A percentile compares a stretch with the other conserved stretches of the same genome.
phyloP scores from a whole-genome alignment of 2,329 filamentous ascomycete genomes.

The Gaeumannomyces tritici region DNA sequence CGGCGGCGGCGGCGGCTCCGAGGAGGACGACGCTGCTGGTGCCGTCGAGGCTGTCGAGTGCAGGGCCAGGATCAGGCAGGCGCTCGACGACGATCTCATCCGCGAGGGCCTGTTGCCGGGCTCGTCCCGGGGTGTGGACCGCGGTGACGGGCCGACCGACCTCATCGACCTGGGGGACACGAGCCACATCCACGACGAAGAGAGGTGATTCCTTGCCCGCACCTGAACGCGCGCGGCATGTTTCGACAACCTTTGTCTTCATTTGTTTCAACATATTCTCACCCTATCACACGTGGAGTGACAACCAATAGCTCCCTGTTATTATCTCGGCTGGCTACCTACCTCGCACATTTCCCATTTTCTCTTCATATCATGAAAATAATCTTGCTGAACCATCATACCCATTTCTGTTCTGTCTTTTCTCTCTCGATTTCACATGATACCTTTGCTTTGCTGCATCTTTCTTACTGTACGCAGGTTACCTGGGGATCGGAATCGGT shows the following conservation, averaged over 20 bases:
- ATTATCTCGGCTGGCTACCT: not conserved
- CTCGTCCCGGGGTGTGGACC: not conserved
- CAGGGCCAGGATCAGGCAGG: not conserved
- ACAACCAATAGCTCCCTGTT: not conserved
- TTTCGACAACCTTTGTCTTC: no score
- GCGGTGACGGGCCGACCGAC: not conserved
- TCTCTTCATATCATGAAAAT: not conserved
- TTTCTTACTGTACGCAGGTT: not conserved
- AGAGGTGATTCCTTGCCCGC: not conserved
- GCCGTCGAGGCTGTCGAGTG: not conserved
- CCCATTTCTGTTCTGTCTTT: not conserved
- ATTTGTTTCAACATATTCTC: not conserved
- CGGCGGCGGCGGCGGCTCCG: not conserved
- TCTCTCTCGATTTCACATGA: not conserved
- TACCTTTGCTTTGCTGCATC: not conserved
- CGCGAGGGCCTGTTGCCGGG: slow-evolving; percentile 1
- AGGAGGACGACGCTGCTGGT: not conserved
- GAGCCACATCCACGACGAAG: not conserved
- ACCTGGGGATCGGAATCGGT: not conserved
- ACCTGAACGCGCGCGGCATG: not conserved
- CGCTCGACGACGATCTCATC: not conserved
- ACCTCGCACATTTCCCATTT: not conserved
- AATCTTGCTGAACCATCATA: not conserved
- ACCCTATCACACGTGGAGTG: not conserved
- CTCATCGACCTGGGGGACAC: not conserved